Conservation (phyloP, 2,329 filamentous ascomycete genomes). For the Clonostachys rhizophaga region DNA sequence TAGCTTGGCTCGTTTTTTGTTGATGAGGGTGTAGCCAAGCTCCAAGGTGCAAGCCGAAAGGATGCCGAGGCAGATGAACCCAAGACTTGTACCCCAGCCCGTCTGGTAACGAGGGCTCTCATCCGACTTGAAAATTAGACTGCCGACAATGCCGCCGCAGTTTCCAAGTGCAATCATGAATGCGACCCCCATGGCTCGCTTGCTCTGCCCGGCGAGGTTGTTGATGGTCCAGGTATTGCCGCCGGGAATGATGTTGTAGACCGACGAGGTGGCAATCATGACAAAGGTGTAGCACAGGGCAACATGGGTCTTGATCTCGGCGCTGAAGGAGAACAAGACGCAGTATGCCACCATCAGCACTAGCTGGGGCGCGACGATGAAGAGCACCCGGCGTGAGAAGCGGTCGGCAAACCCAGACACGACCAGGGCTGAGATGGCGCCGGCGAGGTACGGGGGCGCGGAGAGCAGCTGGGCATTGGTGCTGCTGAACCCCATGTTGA, state of each 20-base stretch:
- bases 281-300: slow-evolving; percentile 28
- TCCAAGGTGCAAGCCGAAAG: slow-evolving; percentile 9
- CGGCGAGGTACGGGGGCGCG: slow-evolving; percentile 22
- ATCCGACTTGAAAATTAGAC: slow-evolving; percentile 12
- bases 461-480: slow-evolving; percentile 16
- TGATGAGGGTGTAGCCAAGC: slow-evolving; percentile 9
- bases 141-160: slow-evolving; percentile 13
- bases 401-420: slow-evolving; percentile 3
- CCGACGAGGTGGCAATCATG: slow-evolving; percentile 28
- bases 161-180: slow-evolving; percentile 18
- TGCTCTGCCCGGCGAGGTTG: slow-evolving; percentile 24
- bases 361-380: slow-evolving; percentile 3
- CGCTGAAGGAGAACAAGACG: slow-evolving; percentile 19
- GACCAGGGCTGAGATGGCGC: slow-evolving; percentile 3
- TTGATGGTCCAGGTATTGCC: slow-evolving; percentile 27
- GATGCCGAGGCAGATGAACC: slow-evolving; percentile 10
- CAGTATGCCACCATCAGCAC: slow-evolving; percentile 2
- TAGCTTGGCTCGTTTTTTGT: slow-evolving; percentile 13
- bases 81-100: slow-evolving; percentile 13
- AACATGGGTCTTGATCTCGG: slow-evolving; percentile 23
- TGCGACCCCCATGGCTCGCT: slow-evolving; percentile 26
- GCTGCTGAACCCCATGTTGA: slow-evolving; percentile 28
- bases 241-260: slow-evolving; percentile 25
- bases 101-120: slow-evolving; percentile 17
- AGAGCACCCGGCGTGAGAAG: slow-evolving; percentile 3